These are phyloP conservation scores for Fomitopsis betulina DNA, from an alignment of 1,284 basidiomycete genomes.

Conservation along the genomic window DNA sequence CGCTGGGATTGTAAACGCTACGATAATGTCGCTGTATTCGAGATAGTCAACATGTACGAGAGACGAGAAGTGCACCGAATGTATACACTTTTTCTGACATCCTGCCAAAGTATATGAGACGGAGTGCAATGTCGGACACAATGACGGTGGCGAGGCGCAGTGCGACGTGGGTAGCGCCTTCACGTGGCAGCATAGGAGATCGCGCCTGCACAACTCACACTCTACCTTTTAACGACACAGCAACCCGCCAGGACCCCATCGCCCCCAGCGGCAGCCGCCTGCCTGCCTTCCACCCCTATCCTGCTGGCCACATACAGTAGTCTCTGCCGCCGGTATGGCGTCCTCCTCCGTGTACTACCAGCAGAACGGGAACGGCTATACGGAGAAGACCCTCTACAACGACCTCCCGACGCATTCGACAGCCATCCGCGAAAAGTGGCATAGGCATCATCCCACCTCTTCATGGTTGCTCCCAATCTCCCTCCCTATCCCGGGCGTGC, in stretches of 20 bases:
- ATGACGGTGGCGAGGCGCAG: too few relatives aligned
- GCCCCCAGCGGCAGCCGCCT: constrained; percentile 10
- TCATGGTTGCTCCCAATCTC: constrained; percentile 59
- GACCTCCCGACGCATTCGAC: constrained; percentile 57
- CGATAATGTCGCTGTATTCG: background rate
- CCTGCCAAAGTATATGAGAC: background rate
- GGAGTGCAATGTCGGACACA: background rate
- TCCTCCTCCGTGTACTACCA: constrained; percentile 44
- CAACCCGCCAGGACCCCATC: constrained; percentile 1
- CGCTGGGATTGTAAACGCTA: constrained; percentile 34
- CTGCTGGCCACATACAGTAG: constrained; percentile 7
- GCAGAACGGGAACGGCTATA: constrained; percentile 41
- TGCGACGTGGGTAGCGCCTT: background rate
- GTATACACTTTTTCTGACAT: background rate
- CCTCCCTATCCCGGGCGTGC: constrained; percentile 56
- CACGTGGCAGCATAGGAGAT: constrained; percentile 6
- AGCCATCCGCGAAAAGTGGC: constrained; percentile 66
- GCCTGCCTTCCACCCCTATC: constrained; percentile 8
- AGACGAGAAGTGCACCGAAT: background rate
- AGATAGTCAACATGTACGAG: background rate
- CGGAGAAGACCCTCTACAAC: constrained; percentile 40
- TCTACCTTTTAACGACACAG: constrained; percentile 1
- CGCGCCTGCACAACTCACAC: constrained; percentile 9
- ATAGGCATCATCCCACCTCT: constrained; percentile 39
- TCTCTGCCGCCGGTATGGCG: constrained; percentile 29